Percentiles rank a stretch among this genome's conserved stretches.
These are phyloP conservation scores for Kalaharituber pfeilii DNA, from an alignment of 2,329 filamentous ascomycete genomes.

Conservation along the genomic window DNA sequence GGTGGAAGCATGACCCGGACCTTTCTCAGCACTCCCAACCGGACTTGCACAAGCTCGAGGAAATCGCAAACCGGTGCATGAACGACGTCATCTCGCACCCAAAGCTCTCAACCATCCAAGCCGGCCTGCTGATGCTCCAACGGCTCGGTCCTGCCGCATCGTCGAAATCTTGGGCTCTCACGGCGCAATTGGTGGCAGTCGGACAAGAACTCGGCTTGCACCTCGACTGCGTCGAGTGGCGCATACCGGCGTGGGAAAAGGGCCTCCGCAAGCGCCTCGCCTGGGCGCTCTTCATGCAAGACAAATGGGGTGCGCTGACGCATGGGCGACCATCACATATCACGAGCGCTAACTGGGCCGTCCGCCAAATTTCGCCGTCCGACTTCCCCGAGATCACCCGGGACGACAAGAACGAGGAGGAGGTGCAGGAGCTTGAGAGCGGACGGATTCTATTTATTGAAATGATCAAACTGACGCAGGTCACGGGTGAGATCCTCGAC, in stretches of 20 bases:
- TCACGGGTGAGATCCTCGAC: constrained; percentile 36
- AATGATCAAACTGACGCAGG: constrained; percentile 35
- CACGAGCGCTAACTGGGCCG: constrained; percentile 56
- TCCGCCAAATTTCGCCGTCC: constrained; percentile 43
- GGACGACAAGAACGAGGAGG: constrained; percentile 28
- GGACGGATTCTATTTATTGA: constrained; percentile 35
- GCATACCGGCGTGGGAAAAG: constrained; percentile 74
- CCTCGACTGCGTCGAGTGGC: constrained; percentile 72
- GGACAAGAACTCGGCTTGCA: constrained; percentile 78
- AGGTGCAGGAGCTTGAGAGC: constrained; percentile 30
- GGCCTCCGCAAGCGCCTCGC: constrained; percentile 68
- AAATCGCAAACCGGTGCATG: constrained; percentile 53
- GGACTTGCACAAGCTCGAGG: constrained; percentile 55
- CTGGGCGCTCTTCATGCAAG: constrained; percentile 88
- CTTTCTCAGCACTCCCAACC: constrained; percentile 36
- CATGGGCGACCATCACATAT: constrained; percentile 73
- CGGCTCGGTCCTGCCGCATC: constrained; percentile 47
- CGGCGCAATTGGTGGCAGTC: constrained; percentile 71
- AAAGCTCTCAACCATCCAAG: constrained; percentile 65
- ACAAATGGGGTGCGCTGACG: constrained; percentile 76
- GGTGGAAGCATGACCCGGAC: constrained; percentile 41
- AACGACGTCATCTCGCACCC: constrained; percentile 63
- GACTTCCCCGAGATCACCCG: constrained; percentile 54
- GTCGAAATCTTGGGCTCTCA: constrained; percentile 54
- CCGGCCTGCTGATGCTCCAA: constrained; percentile 56